Evolutionary conservation across 1,284 basidiomycete species (phyloP), one percentile per base, ranked within the genome.

Genomic region (Trametes pubescens): DNA sequence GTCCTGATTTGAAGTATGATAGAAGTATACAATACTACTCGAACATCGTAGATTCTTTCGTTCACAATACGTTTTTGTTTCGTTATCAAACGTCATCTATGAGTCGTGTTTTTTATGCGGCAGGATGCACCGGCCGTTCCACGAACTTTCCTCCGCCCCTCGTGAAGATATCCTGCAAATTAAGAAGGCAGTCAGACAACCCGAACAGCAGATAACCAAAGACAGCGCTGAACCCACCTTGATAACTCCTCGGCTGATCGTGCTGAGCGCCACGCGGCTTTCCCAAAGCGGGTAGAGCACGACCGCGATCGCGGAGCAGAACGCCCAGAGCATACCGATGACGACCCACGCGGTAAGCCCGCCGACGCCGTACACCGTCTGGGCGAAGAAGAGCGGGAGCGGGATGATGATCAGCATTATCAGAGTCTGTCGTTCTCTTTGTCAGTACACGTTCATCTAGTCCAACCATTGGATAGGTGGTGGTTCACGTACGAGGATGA

Each of bases 251-350:
- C 74, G 76, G 14, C 71, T 48, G 57, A 96, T 92, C 72, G 85
- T 77, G 4, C 35, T 51, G 34, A 96, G 73, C 1, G 91, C 92
- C 5, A 73, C 79, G 51, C 93, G 81, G 65, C 92, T 94, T 81
- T 98, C 95, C 78, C 83, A 95, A 3, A 95, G 77, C 21, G 95
- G 95, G 72, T 92, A 92, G n/a, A 96, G 52, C 13, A 95, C 92
- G 29, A 95, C 92, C 18, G 86, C 82, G 67, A 89, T 83, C 18
- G 89, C 84, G 9, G 91, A 92, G 65, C 84, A 81, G 75, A 96
- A 93, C 11, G 92, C 84, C 94, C 94, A 96, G 43, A 90, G 79
- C 68, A 97, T 90, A 1, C 92, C 92, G 59, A 96, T 82, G 46
- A 90, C 82, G 68, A 86, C 88, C 91, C 92, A 94, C 0, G 85